phyloP scores from a whole-genome alignment of 495 filamentous ascomycete species.

The Letharia lupina region DNA sequence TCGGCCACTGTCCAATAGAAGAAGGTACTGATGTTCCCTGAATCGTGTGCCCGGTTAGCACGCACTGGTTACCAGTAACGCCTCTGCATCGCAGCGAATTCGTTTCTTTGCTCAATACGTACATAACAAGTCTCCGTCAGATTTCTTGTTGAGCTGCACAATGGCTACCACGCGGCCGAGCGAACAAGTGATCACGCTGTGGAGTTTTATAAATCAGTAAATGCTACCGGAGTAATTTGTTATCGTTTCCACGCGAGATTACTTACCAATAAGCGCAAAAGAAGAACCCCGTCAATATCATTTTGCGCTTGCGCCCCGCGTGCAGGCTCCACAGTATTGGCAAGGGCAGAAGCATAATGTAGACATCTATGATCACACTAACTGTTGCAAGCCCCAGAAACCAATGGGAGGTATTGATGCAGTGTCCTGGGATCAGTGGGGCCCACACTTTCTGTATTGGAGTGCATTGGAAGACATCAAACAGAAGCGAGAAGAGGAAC shows the following conservation, averaged over 20 bases:
- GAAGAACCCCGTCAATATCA: constrained; percentile 4
- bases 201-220: background rate
- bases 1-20: background rate
- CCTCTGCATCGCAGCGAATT: too few relatives aligned
- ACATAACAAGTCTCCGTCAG: background rate
- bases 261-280: constrained; percentile 11
- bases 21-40: background rate
- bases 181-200: constrained; percentile 2
- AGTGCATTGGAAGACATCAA: background rate
- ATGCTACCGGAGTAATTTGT: background rate
- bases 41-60: background rate
- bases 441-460: background rate
- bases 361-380: background rate
- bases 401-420: background rate
- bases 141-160: background rate
- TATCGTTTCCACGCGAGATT: background rate
- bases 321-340: constrained; percentile 8
- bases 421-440: background rate
- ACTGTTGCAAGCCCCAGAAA: background rate
- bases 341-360: constrained; percentile 4
- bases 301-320: background rate
- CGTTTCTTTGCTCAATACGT: background rate
- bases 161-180: background rate
- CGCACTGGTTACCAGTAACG: background rate
- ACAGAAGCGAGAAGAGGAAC: background rate